These are phyloP conservation scores for Xylaria sp. DNA, from an alignment of 2,329 filamentous ascomycete species.

Conservation along the genomic window DNA sequence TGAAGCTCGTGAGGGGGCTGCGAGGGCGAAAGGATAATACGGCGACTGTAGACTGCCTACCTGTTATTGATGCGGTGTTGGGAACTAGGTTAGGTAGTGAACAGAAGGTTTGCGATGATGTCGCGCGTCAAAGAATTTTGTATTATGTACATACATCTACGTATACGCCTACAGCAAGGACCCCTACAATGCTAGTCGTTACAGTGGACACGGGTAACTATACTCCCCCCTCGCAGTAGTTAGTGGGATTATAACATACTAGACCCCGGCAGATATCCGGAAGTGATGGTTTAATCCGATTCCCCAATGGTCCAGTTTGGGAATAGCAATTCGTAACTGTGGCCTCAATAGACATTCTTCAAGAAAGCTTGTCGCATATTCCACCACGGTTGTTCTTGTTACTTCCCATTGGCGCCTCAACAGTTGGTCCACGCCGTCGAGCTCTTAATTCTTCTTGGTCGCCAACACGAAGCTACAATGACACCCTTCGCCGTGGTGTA, in stretches of 20 bases:
- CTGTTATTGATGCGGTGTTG: neutral
- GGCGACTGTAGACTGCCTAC: neutral
- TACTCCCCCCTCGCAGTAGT: no score
- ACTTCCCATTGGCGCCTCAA: constrained; percentile 9
- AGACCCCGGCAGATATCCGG: constrained; percentile 48
- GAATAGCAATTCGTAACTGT: constrained; percentile 44
- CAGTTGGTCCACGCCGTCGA: neutral
- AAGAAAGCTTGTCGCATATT: constrained; percentile 1
- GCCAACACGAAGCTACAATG: constrained; percentile 22
- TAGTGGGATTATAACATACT: no score
- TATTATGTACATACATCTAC: neutral
- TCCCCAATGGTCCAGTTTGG: constrained; percentile 32
- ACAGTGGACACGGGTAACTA: neutral
- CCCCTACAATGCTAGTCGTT: neutral
- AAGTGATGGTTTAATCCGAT: constrained; percentile 44
- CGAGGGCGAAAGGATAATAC: neutral
- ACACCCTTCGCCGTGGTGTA: constrained; percentile 22
- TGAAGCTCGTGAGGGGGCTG: neutral
- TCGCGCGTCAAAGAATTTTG: constrained; percentile 38
- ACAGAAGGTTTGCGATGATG: constrained; percentile 29
- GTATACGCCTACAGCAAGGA: neutral
- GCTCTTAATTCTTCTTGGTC: neutral
- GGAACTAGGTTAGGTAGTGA: neutral
- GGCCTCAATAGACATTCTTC: constrained; percentile 37
- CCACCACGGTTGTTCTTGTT: neutral